Conservation (phyloP, 2,329 filamentous ascomycete genomes). For the Hypoxylon rubiginosum region DNA sequence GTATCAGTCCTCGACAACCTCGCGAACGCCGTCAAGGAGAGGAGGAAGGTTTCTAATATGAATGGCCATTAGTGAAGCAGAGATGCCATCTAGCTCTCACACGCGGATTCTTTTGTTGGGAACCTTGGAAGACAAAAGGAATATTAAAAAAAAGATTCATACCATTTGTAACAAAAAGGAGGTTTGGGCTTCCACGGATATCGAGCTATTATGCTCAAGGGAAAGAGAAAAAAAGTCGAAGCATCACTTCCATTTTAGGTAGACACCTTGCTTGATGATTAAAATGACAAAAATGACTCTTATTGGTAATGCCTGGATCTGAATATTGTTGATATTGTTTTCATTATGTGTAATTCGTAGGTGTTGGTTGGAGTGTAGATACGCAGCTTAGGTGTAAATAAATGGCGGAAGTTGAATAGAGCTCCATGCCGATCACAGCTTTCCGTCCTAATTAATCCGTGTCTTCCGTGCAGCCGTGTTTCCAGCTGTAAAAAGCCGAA, state of each 20-base stretch:
- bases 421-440: background rate
- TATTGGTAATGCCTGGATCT: background rate
- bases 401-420: background rate
- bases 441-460: conserved; percentile 4
- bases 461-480: background rate
- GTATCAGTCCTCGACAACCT: conserved; percentile 81
- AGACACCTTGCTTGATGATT: background rate
- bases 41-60: conserved; percentile 64
- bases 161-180: conserved; percentile 27
- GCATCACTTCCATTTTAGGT: background rate
- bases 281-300: background rate
- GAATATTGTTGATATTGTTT: background rate
- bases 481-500: background rate
- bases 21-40: conserved; percentile 82
- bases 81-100: background rate
- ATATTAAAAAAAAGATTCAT: conserved; percentile 1
- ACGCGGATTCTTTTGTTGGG: background rate
- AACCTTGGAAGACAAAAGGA: conserved; percentile 5
- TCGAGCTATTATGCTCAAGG: conserved; percentile 6
- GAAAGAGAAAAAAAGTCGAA: conserved; percentile 15
- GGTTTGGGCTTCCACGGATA: conserved; percentile 16
- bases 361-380: background rate
- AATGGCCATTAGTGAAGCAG: conserved; percentile 46
- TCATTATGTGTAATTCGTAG: background rate
- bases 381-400: background rate